These are phyloP conservation scores for Nemania diffusa DNA, from an alignment of 2,329 filamentous ascomycete genomes.

Conservation along the genomic window DNA sequence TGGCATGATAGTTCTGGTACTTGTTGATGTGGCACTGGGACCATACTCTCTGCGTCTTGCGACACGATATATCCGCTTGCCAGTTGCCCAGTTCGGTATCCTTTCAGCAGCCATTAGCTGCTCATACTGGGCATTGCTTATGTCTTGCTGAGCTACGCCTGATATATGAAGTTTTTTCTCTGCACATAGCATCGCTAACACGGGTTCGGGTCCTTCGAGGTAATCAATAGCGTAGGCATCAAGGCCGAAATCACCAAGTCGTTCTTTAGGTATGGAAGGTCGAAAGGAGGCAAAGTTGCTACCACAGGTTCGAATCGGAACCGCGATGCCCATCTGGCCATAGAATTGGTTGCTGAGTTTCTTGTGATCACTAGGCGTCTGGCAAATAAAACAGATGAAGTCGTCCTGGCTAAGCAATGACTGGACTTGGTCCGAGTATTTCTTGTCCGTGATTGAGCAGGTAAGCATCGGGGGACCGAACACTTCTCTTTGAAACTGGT, in stretches of 20 bases:
- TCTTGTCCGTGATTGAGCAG: constrained; percentile 80
- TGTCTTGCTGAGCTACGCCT: constrained; percentile 71
- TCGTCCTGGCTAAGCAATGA: constrained; percentile 62
- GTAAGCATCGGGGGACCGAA: constrained; percentile 83
- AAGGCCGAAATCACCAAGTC: constrained; percentile 71
- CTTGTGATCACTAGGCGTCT: constrained; percentile 78
- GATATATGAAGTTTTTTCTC: constrained; percentile 75
- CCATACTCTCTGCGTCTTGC: constrained; percentile 84
- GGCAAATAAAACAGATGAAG: constrained; percentile 77
- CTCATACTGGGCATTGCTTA: constrained; percentile 75
- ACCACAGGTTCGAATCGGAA: constrained; percentile 75
- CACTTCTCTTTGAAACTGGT: constrained; percentile 77
- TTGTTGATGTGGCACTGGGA: constrained; percentile 74
- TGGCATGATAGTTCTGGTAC: constrained; percentile 67
- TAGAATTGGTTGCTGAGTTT: constrained; percentile 75
- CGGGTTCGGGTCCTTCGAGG: constrained; percentile 80
- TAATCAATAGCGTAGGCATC: constrained; percentile 84
- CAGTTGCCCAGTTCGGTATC: constrained; percentile 77
- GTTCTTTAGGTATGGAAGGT: constrained; percentile 63
- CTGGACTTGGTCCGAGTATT: constrained; percentile 68
- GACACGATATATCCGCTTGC: constrained; percentile 71
- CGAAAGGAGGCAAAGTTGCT: constrained; percentile 65
- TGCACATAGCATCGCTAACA: constrained; percentile 88
- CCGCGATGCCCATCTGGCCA: constrained; percentile 70
- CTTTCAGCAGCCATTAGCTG: constrained; percentile 66